These are phyloP conservation scores for Penicillium canariense DNA, from an alignment of 495 filamentous ascomycete species.

Conservation along the genomic window DNA sequence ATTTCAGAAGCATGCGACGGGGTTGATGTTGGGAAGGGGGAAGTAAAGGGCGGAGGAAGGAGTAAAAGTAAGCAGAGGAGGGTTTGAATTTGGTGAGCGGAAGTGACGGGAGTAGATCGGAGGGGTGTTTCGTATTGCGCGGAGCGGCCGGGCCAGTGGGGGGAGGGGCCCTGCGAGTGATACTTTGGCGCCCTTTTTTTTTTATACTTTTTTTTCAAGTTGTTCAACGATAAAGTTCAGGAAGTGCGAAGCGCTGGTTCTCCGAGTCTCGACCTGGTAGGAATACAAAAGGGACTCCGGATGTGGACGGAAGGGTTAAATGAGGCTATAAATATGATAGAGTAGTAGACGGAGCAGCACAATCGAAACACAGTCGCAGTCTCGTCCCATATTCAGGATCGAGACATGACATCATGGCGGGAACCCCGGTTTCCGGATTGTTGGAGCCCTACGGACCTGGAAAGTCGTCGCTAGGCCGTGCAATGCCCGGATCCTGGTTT, in stretches of 20 bases:
- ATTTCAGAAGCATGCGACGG: background rate
- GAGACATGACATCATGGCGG: slow-evolving; percentile 15
- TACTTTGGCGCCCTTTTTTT: no score
- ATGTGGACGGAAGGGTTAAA: background rate
- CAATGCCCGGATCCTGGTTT: no score
- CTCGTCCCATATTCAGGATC: background rate
- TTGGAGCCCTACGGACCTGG: no score
- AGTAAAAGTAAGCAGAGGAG: background rate
- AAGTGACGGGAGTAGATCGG: no score
- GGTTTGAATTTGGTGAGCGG: no score
- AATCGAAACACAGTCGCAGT: background rate
- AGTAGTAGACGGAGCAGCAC: no score
- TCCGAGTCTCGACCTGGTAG: background rate
- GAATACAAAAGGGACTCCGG: background rate
- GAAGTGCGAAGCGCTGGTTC: no score
- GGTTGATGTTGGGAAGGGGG: slow-evolving; percentile 6
- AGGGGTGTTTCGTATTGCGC: no score
- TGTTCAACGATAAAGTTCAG: no score
- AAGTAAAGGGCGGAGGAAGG: background rate
- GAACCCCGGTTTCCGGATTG: slow-evolving; percentile 4
- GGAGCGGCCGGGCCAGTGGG: background rate
- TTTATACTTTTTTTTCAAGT: no score
- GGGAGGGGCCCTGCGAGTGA: no score
- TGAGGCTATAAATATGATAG: background rate
- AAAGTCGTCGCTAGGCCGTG: no score